Conservation (phyloP, 108 stramenopile species). For the Nitzschia sp. region DNA sequence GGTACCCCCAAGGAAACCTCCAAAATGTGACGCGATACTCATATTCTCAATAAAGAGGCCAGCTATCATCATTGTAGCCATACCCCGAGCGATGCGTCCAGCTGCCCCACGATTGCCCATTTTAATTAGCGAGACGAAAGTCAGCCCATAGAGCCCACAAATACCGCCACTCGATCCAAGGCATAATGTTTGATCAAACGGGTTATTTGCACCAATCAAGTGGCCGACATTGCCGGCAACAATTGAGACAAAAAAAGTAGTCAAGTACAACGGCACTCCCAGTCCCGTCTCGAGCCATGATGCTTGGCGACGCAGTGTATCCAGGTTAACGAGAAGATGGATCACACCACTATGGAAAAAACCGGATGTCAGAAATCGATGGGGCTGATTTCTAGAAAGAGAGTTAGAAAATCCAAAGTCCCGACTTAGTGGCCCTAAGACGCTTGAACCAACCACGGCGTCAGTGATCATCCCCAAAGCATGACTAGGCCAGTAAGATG, state of each 20-base stretch:
- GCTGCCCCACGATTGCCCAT: conserved; percentile 51
- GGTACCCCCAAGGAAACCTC: conserved; percentile 74
- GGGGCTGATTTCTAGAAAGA: conserved; percentile 50
- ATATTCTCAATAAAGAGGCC: conserved; percentile 56
- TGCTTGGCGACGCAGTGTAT: conserved; percentile 50
- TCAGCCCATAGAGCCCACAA: conserved; percentile 72
- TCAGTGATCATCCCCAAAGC: conserved; percentile 33
- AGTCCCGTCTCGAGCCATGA: conserved; percentile 64
- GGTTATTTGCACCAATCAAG: conserved; percentile 1
- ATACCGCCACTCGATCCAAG: conserved; percentile 82
- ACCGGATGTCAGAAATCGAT: conserved; percentile 75
- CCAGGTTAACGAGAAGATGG: conserved; percentile 65
- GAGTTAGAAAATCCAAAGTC: conserved; percentile 55
- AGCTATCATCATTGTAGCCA: conserved; percentile 52
- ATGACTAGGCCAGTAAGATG: conserved; percentile 51
- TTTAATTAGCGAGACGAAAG: conserved; percentile 56
- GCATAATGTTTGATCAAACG: conserved; percentile 16
- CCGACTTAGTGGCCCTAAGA: conserved; percentile 49
- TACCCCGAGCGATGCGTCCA: conserved; percentile 47
- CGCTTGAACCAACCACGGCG: conserved; percentile 30
- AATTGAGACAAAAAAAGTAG: conserved; percentile 61
- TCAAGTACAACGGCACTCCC: conserved; percentile 56
- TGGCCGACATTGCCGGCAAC: conserved; percentile 69
- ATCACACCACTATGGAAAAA: conserved; percentile 70
- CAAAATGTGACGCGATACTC: conserved; percentile 68